Evolutionary conservation across 2,329 filamentous ascomycete species (phyloP).

Genomic region (Escovopsis sp.): DNA sequence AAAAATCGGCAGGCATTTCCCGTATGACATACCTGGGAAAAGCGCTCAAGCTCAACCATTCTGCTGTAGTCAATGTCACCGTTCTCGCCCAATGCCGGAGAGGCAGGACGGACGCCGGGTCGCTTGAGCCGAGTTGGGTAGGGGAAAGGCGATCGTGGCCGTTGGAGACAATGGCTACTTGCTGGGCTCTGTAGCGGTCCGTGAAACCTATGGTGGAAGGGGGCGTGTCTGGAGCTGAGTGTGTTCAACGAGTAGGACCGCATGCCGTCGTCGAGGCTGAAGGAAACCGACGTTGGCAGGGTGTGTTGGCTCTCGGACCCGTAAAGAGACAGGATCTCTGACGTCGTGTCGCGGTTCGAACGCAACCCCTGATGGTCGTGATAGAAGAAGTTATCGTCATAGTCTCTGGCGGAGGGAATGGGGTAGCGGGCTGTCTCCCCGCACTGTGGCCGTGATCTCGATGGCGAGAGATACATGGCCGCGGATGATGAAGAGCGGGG

Average conservation of each 20-base stretch:
- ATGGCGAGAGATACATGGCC: slow-evolving; percentile 15
- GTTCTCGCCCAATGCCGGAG: slow-evolving; percentile 33
- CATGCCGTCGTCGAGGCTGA: slow-evolving; percentile 28
- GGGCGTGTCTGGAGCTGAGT: slow-evolving; percentile 30
- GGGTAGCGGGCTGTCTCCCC: slow-evolving; percentile 15
- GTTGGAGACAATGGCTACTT: slow-evolving; percentile 28
- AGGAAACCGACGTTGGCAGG: slow-evolving; percentile 26
- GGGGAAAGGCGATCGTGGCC: slow-evolving; percentile 43
- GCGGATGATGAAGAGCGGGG: slow-evolving; percentile 13
- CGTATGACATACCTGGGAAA: slow-evolving; percentile 25
- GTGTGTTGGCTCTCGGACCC: slow-evolving; percentile 34
- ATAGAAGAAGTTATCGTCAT: slow-evolving; percentile 17
- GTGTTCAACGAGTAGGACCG: slow-evolving; percentile 43
- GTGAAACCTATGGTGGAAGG: slow-evolving; percentile 32
- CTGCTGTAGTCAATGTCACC: slow-evolving; percentile 33
- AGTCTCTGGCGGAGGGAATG: slow-evolving; percentile 15
- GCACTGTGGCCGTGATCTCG: slow-evolving; percentile 16
- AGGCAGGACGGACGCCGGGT: slow-evolving; percentile 34
- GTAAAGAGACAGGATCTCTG: slow-evolving; percentile 42
- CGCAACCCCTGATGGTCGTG: slow-evolving; percentile 31
- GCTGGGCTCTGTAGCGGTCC: slow-evolving; percentile 32
- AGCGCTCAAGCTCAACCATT: slow-evolving; percentile 35
- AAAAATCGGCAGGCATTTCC: no score
- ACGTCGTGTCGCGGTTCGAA: slow-evolving; percentile 36
- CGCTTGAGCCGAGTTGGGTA: slow-evolving; percentile 43